Conservation (phyloP, 75 land plant species). For the Chamaecyparis obtusa region DNA sequence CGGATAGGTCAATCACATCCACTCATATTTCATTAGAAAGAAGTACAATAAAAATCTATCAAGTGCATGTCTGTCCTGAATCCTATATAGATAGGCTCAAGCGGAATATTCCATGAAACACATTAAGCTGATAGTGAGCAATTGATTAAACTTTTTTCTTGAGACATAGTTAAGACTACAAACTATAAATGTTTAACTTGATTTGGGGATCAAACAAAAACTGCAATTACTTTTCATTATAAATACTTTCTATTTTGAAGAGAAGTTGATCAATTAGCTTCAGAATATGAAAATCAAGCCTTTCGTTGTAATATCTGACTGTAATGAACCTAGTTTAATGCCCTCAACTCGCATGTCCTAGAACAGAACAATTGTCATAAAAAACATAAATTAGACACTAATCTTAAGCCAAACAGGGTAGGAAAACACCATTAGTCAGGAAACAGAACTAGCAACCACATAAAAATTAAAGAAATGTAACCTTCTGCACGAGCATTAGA, state of each 20-base stretch:
- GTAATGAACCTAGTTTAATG: neutral
- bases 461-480: conserved; percentile 9
- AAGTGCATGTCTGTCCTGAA: neutral
- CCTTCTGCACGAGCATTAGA: conserved; percentile 87
- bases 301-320: neutral
- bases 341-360: neutral
- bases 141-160: neutral
- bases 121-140: neutral
- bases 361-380: neutral
- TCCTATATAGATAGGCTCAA: neutral
- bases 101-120: neutral
- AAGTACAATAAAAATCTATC: neutral
- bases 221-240: neutral
- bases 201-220: neutral
- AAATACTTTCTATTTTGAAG: neutral
- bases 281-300: neutral
- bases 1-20: neutral
- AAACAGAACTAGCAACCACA: neutral
- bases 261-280: neutral
- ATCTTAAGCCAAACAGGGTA: neutral
- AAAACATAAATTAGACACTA: neutral
- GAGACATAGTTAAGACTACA: neutral
- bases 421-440: neutral
- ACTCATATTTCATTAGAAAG: neutral
- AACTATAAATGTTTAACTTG: neutral